Conservation (phyloP, 345 rosid genomes). For the Eucalyptus curtisii region DNA sequence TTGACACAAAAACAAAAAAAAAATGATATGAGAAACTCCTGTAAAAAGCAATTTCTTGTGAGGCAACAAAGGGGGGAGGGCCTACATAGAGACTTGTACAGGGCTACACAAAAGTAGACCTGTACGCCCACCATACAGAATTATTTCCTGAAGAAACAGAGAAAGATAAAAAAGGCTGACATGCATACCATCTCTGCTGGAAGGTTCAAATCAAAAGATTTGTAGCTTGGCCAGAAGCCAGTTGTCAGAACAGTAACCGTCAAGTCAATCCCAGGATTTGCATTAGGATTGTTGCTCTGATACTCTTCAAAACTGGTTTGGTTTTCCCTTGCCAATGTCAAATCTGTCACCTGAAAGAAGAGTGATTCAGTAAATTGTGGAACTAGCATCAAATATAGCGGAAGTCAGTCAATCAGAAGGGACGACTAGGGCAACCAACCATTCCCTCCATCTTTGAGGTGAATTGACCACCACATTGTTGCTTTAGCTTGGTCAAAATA, state of each 20-base stretch:
- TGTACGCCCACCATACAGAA: background rate
- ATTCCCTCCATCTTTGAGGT: conserved; percentile 84
- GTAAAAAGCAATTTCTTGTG: background rate
- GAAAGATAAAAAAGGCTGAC: background rate
- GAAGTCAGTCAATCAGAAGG: background rate
- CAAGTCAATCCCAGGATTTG: conserved; percentile 51
- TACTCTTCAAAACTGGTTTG: conserved; percentile 52
- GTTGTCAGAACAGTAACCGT: conserved; percentile 63
- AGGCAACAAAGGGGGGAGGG: background rate
- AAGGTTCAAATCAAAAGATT: conserved; percentile 56
- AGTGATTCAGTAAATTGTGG: background rate
- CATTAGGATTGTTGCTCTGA: conserved; percentile 26
- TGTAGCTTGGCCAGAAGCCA: conserved; percentile 76
- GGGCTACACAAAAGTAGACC: background rate
- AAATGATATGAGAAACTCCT: background rate
- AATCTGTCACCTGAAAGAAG: conserved; percentile 43
- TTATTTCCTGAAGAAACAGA: background rate
- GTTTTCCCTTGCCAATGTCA: conserved; percentile 66
- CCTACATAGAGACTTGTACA: background rate
- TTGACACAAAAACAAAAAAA: background rate
- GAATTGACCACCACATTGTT: conserved; percentile 71
- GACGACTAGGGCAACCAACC: conserved; percentile 21
- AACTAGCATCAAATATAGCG: background rate
- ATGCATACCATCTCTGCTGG: conserved; percentile 53
- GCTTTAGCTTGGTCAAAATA: conserved; percentile 61